A percentile compares a stretch with the other conserved stretches of the same genome.
phyloP scores from a whole-genome alignment of 2,329 filamentous ascomycete genomes.

The Colletotrichum lindemuthianum region DNA sequence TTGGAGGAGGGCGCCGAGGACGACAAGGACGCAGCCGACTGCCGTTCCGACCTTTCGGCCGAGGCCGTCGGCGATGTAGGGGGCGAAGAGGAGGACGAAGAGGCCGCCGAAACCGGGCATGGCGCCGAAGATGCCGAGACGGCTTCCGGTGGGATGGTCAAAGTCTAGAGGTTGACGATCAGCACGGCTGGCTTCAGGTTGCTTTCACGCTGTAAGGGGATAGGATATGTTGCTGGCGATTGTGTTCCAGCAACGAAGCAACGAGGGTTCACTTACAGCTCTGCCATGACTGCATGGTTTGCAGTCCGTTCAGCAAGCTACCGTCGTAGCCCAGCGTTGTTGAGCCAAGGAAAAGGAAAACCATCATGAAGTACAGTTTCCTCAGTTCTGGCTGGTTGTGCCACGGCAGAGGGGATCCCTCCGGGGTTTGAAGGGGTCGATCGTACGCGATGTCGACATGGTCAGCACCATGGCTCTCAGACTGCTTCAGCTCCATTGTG shows the following conservation, averaged over 20 bases:
- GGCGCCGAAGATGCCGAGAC: constrained; percentile 55
- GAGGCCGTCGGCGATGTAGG: constrained; percentile 54
- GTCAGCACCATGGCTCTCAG: constrained; percentile 16
- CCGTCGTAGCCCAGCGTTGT: constrained; percentile 53
- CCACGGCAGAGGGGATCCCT: constrained; percentile 39
- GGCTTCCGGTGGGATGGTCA: constrained; percentile 45
- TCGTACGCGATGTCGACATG: constrained; percentile 12
- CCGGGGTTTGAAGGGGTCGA: constrained; percentile 9
- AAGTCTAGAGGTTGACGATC: constrained; percentile 40
- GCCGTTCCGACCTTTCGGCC: constrained; percentile 58
- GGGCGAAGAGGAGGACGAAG: constrained; percentile 57
- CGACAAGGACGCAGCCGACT: constrained; percentile 58
- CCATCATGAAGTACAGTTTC: constrained; percentile 45
- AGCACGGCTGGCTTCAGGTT: neutral
- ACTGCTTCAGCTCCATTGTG: constrained; percentile 20
- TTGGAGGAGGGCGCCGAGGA: constrained; percentile 55
- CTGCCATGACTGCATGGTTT: constrained; percentile 56
- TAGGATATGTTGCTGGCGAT: neutral
- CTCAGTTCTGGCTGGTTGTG: constrained; percentile 45
- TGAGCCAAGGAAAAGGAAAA: constrained; percentile 46
- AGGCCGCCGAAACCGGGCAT: constrained; percentile 61
- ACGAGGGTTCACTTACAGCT: constrained; percentile 41
- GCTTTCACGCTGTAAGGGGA: neutral
- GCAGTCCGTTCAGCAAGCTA: constrained; percentile 58
- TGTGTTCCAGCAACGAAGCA: too few species aligned